A percentile compares a stretch with the other conserved stretches of the same genome.
These are phyloP conservation scores for Backusella sp. DNA, from an alignment of 192 early-diverging fungal species.

Conservation along the genomic window DNA sequence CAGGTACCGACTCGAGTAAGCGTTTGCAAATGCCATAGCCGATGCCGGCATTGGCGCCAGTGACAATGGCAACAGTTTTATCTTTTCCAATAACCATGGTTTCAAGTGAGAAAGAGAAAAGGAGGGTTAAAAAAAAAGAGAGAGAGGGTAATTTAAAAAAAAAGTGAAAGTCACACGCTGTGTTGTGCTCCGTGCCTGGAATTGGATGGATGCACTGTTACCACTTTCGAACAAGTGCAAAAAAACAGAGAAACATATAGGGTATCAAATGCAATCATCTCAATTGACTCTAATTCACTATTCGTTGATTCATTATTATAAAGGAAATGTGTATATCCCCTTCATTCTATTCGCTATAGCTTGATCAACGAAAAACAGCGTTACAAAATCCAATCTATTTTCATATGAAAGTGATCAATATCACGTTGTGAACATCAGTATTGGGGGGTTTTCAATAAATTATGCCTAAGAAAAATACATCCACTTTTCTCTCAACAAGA, in stretches of 20 bases:
- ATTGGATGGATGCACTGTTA: not conserved
- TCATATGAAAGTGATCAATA: not conserved
- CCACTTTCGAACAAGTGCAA: too few species aligned
- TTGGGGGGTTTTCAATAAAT: not conserved
- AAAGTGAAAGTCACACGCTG: slow-evolving; percentile 2
- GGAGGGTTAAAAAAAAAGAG: not conserved
- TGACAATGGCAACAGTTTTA: slow-evolving; percentile 43
- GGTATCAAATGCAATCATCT: too few species aligned
- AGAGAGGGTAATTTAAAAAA: not conserved
- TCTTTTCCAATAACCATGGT: not conserved
- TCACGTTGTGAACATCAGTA: not conserved
- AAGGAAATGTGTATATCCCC: not conserved
- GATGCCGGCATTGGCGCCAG: slow-evolving; percentile 53
- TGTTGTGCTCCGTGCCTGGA: not conserved
- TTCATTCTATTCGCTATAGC: not conserved
- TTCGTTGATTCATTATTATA: not conserved
- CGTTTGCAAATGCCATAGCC: slow-evolving; percentile 55
- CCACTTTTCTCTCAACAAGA: too few species aligned
- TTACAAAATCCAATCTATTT: not conserved
- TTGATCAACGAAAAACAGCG: not conserved
- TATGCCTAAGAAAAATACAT: too few species aligned
- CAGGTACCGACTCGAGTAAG: slow-evolving; percentile 28
- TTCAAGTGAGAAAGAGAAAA: not conserved
- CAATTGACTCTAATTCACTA: too few species aligned
- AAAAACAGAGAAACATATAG: too few species aligned